A percentile compares a stretch with the other conserved stretches of the same genome.
These are phyloP conservation scores for Parastagonospora avenae DNA, from an alignment of 2,329 filamentous ascomycete genomes.

Conservation along the genomic window DNA sequence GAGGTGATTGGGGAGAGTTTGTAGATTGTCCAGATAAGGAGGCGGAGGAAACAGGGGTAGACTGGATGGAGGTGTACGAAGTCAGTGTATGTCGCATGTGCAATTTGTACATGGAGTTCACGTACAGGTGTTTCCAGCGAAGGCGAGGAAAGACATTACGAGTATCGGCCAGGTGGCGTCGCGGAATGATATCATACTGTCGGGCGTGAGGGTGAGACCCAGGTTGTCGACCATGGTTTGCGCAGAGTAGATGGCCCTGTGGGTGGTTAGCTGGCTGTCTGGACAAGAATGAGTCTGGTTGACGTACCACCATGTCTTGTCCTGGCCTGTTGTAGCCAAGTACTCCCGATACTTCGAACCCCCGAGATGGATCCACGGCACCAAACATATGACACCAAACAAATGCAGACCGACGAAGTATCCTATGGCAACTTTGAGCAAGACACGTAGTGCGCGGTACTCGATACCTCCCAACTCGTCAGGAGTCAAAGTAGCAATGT, in stretches of 20 bases:
- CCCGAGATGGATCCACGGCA: slow-evolving; percentile 52
- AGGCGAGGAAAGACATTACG: background rate
- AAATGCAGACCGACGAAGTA: background rate
- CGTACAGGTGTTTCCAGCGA: background rate
- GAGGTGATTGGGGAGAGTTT: background rate
- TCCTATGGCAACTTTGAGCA: background rate
- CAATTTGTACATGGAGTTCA: too few relatives aligned
- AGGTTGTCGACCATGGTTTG: background rate
- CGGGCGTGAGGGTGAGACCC: background rate
- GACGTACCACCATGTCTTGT: slow-evolving; percentile 57
- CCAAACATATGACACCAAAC: slow-evolving; percentile 22
- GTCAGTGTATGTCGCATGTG: too few relatives aligned
- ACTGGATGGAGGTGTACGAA: too few relatives aligned
- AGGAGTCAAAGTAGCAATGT: slow-evolving; percentile 50
- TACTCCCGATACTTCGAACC: slow-evolving; percentile 52
- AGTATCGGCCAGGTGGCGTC: background rate
- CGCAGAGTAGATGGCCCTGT: background rate
- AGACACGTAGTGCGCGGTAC: background rate
- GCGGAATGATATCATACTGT: background rate
- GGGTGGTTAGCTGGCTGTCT: background rate
- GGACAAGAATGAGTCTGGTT: too few relatives aligned
- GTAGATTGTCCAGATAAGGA: background rate
- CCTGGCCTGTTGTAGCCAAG: slow-evolving; percentile 50
- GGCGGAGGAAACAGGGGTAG: background rate
- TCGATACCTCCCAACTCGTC: background rate